phyloP scores from a whole-genome alignment of 371 early-diverging fungal species.

The Rhizopus stolonifer region DNA sequence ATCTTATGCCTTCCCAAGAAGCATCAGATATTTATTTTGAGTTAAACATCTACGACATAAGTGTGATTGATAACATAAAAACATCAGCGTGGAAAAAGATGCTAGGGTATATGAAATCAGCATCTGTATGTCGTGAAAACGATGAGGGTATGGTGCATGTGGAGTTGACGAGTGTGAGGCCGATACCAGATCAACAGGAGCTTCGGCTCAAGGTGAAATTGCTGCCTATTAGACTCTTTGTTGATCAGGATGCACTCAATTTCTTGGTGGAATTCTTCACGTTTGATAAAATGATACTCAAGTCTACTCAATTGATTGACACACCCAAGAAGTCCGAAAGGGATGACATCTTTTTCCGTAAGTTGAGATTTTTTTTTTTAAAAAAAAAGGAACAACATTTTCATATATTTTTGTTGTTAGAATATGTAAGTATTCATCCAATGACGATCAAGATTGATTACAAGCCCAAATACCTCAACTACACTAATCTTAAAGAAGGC shows the following conservation, averaged over 20 bases:
- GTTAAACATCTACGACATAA: conserved; percentile 62
- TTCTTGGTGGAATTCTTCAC: conserved; percentile 84
- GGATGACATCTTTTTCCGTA: conserved; percentile 63
- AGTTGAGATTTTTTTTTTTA: conserved; percentile 20
- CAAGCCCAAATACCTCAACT: conserved; percentile 91
- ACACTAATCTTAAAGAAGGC: conserved; percentile 68
- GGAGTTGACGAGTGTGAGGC: conserved; percentile 64
- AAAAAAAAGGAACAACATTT: background rate
- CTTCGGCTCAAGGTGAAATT: conserved; percentile 63
- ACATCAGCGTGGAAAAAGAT: conserved; percentile 80
- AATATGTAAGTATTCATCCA: conserved; percentile 70
- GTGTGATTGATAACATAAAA: conserved; percentile 77
- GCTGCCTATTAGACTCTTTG: conserved; percentile 81
- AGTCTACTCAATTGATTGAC: background rate
- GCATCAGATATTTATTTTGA: conserved; percentile 50
- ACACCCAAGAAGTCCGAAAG: background rate
- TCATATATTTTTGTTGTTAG: conserved; percentile 26
- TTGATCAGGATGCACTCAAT: conserved; percentile 93
- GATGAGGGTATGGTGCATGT: conserved; percentile 68
- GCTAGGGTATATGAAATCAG: conserved; percentile 62
- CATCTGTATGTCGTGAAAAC: conserved; percentile 49
- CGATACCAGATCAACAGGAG: conserved; percentile 57
- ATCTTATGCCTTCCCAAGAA: conserved; percentile 52
- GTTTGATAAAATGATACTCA: conserved; percentile 30
- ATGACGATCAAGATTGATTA: conserved; percentile 90